A percentile compares a stretch with the other conserved stretches of the same genome.
Evolutionary conservation across 805 yeast genomes (phyloP).

Genomic region (Teunomyces pallodes): DNA sequence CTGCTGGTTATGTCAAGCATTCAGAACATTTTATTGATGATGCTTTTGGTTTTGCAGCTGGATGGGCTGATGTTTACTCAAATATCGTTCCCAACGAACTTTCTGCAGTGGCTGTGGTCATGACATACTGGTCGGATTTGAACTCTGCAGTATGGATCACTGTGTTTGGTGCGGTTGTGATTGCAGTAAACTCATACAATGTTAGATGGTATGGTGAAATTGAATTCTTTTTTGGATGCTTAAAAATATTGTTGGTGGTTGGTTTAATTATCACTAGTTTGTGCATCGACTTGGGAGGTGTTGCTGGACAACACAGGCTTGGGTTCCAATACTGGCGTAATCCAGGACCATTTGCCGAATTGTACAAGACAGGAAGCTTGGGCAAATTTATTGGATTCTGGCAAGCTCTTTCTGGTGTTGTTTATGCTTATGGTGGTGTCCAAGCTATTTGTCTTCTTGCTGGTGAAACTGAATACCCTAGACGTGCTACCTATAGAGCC

Average conservation of each 20-base stretch:
- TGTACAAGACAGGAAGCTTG: constrained; percentile 7
- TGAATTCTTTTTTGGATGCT: constrained; percentile 24
- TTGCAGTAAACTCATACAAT: constrained; percentile 33
- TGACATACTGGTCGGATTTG: constrained; percentile 44
- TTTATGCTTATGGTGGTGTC: constrained; percentile 34
- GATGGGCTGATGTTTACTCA: constrained; percentile 42
- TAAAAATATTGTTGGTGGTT: constrained; percentile 22
- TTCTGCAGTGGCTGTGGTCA: constrained; percentile 46
- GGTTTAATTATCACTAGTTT: constrained; percentile 20
- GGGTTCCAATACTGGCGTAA: constrained; percentile 42
- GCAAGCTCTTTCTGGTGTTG: constrained; percentile 37
- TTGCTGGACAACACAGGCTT: constrained; percentile 17
- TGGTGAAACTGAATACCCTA: constrained; percentile 34
- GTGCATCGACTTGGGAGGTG: constrained; percentile 26
- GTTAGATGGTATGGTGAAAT: constrained; percentile 37
- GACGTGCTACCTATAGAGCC: constrained; percentile 28
- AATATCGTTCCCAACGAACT: constrained; percentile 39
- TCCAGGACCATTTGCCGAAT: constrained; percentile 33
- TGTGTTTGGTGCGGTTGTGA: constrained; percentile 35
- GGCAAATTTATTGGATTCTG: constrained; percentile 27
- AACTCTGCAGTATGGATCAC: constrained; percentile 48
- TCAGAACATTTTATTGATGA: constrained; percentile 41
- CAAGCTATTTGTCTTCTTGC: constrained; percentile 22
- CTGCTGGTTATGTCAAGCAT: constrained; percentile 36
- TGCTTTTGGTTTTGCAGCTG: constrained; percentile 46